Conservation (phyloP, 225 moss, liverwort and hornwort genomes). For the Neckera pumila region DNA sequence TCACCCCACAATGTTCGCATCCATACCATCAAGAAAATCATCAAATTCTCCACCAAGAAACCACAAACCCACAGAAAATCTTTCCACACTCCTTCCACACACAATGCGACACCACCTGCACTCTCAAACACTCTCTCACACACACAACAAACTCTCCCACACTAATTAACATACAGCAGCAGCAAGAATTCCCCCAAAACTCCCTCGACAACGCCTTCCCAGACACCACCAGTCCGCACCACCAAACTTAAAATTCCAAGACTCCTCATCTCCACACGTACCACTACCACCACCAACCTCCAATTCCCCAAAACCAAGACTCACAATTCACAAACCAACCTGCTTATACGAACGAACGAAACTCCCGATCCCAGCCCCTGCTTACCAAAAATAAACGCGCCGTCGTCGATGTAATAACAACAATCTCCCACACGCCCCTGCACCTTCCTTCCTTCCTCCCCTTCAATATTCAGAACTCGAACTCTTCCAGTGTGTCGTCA, state of each 20-base stretch:
- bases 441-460: too few relatives aligned
- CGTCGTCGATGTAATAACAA: background rate
- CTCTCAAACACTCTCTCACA: background rate
- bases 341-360: background rate
- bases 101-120: background rate
- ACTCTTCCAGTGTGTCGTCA: slow-evolving; percentile 4
- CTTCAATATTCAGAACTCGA: too few relatives aligned
- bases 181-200: background rate
- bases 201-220: background rate
- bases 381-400: background rate
- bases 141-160: background rate
- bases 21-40: background rate
- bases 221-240: background rate
- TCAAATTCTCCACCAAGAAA: background rate
- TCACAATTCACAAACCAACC: background rate
- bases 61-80: background rate
- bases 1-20: background rate
- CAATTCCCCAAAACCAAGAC: background rate
- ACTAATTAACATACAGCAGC: background rate
- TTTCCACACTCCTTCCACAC: background rate
- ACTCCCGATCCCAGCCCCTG: background rate
- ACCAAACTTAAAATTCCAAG: background rate
- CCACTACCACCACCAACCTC: background rate
- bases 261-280: background rate
- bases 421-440: background rate